These are phyloP conservation scores for Mollisia scopiformis DNA, from an alignment of 2,329 filamentous ascomycete species.

Conservation along the genomic window DNA sequence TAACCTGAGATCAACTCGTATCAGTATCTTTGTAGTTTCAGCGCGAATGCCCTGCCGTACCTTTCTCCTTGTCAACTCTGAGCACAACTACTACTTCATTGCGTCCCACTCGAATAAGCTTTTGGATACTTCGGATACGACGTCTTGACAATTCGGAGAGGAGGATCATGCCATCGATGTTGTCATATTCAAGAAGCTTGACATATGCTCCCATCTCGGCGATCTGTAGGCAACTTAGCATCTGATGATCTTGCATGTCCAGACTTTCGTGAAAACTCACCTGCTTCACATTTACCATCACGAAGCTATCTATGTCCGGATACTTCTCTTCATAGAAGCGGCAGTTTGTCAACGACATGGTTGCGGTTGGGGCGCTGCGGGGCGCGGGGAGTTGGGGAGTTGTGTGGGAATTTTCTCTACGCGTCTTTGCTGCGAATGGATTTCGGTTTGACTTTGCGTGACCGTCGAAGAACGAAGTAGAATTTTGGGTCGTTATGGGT, in stretches of 20 bases:
- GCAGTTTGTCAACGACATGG: conserved; percentile 95
- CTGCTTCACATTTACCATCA: conserved; percentile 99
- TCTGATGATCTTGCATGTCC: conserved; percentile 3
- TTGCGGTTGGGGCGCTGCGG: conserved; percentile 32
- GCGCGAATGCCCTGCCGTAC: conserved; percentile 44
- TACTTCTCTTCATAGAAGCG: conserved; percentile 98
- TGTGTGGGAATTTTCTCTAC: conserved; percentile 12
- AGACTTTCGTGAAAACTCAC: conserved; percentile 49
- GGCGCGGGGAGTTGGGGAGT: conserved; percentile 8
- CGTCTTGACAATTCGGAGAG: conserved; percentile 95
- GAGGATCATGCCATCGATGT: conserved; percentile 99
- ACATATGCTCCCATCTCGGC: conserved; percentile 99
- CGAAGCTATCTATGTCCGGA: conserved; percentile 98
- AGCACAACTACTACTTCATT: conserved; percentile 99
- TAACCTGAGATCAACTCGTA: conserved; percentile 61
- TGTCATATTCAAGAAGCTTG: conserved; percentile 99
- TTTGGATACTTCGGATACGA: conserved; percentile 98
- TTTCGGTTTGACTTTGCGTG: not conserved
- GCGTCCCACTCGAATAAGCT: conserved; percentile 95
- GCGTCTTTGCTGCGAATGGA: conserved; percentile 20
- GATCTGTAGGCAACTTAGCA: conserved; percentile 59
- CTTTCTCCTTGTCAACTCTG: conserved; percentile 99
- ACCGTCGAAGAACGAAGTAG: not conserved
- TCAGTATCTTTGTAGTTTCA: conserved; percentile 1
- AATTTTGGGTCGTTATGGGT: not conserved